These are phyloP conservation scores for Verticillium alfalfae DNA, from an alignment of 2,329 filamentous ascomycete species.

Conservation along the genomic window DNA sequence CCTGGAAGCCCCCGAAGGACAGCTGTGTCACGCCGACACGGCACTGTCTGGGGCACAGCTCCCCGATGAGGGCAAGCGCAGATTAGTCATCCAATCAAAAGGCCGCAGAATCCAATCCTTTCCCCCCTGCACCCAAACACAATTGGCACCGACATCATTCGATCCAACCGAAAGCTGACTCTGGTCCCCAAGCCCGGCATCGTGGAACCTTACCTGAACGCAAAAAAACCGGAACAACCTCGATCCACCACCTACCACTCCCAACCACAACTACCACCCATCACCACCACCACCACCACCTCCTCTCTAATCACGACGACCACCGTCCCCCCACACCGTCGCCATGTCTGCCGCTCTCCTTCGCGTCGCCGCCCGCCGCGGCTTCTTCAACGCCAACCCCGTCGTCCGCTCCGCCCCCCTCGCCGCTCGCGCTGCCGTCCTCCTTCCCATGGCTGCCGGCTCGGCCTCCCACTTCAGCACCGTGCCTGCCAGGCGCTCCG, in stretches of 20 bases:
- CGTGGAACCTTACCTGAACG: slow-evolving; percentile 7
- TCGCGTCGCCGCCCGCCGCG: slow-evolving; percentile 68
- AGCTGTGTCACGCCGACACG: slow-evolving; percentile 1
- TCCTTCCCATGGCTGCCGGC: slow-evolving; percentile 42
- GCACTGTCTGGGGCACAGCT: slow-evolving; percentile 12
- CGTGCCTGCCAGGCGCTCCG: slow-evolving; percentile 46
- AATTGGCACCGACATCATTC: slow-evolving; percentile 17
- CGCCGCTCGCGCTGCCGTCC: slow-evolving; percentile 47
- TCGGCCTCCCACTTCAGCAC: slow-evolving; percentile 58
- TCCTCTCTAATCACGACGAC: slow-evolving; percentile 15
- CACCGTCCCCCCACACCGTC: slow-evolving; percentile 14
- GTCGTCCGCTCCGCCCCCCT: slow-evolving; percentile 49
- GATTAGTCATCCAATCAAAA: slow-evolving; percentile 16
- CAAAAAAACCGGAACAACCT: slow-evolving; percentile 9
- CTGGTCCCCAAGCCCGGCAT: not conserved
- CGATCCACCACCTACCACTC: not conserved
- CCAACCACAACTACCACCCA: slow-evolving; percentile 2
- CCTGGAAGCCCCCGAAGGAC: not conserved
- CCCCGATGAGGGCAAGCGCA: not conserved
- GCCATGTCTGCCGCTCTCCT: slow-evolving; percentile 63
- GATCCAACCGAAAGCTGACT: slow-evolving; percentile 17
- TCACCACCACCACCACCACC: slow-evolving; percentile 6
- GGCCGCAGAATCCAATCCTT: slow-evolving; percentile 14
- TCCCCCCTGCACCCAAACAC: slow-evolving; percentile 8
- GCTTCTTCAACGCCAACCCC: slow-evolving; percentile 61